phyloP scores from a whole-genome alignment of 768 basidiomycete genomes.

The Cubamyces sp. region DNA sequence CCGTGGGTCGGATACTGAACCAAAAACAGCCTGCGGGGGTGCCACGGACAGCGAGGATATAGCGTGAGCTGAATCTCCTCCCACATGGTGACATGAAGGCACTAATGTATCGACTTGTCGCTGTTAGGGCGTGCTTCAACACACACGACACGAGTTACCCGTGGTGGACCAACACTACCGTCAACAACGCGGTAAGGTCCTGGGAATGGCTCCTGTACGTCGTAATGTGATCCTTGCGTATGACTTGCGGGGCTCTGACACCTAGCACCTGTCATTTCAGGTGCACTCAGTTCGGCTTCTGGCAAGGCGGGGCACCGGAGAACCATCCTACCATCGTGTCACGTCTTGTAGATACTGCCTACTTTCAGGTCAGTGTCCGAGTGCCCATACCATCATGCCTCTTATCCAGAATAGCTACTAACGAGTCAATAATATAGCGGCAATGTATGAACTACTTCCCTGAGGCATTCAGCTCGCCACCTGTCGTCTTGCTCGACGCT shows the following conservation, averaged over 20 bases:
- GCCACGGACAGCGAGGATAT: slow-evolving; percentile 24
- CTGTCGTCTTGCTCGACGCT: slow-evolving; percentile 50
- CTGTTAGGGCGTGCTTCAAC: slow-evolving; percentile 39
- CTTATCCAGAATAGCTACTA: too few species aligned
- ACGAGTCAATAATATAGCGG: slow-evolving; percentile 40
- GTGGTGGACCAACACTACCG: slow-evolving; percentile 56
- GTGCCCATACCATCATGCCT: too few species aligned
- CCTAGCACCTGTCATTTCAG: slow-evolving; percentile 39
- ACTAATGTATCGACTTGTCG: slow-evolving; percentile 49
- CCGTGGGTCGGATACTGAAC: not conserved
- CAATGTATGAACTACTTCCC: slow-evolving; percentile 69
- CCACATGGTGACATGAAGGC: not conserved
- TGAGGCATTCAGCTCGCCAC: slow-evolving; percentile 48
- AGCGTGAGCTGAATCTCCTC: too few species aligned
- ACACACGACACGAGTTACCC: slow-evolving; percentile 40
- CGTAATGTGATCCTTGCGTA: slow-evolving; percentile 26
- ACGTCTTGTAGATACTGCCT: slow-evolving; percentile 50
- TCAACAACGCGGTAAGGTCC: slow-evolving; percentile 55
- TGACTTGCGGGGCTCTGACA: slow-evolving; percentile 44
- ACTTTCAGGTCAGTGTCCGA: slow-evolving; percentile 48
- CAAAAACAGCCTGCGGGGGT: not conserved
- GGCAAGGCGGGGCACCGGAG: slow-evolving; percentile 38
- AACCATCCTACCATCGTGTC: slow-evolving; percentile 48
- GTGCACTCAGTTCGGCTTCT: slow-evolving; percentile 70
- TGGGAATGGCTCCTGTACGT: slow-evolving; percentile 71